Evolutionary conservation across 1,139 yeast species (phyloP), one percentile per base, ranked within the genome.

Genomic region (Yamadazyma friedrichii): DNA sequence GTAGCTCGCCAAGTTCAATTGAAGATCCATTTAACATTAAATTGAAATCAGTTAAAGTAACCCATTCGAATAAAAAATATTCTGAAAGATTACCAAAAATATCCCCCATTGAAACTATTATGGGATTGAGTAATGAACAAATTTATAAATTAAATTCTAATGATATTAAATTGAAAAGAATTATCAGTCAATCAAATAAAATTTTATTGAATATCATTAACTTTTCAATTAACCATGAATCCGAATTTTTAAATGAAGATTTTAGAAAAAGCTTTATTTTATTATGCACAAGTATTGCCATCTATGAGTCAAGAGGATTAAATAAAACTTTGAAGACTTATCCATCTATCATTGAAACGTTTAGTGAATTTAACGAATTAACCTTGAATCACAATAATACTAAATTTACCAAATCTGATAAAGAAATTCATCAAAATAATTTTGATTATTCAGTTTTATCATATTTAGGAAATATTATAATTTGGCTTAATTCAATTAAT

Each of bases 161-260:
- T 6, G 76, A 71, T 53, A 74, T 71, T 34, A 70, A 70, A 47
- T 51, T 69, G 39, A 71, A 70, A 45, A 65, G 70, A 25, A 64
- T 71, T 32, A 54, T 64, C 20, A 55, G 64, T 29, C 48, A 50
- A 34, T 47, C 52, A 12, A 45, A 44, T n/a, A 49, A 49, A 25
- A 15, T 35, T 1, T 39, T 50, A 15, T 35, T 29, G 11, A 38
- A 34, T 13, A 48, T 50, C 17, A 39, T 51, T 35, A 51, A 54
- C 10, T 69, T 70, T 43, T 51, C 54, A 25, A 57, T 56, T 31
- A 53, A 62, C 4, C 54, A 59, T 26, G 61, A 55, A 12, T 44
- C 65, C 11, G 67, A 70, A 47, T 69, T 70, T 47, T 51, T 43
- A 28, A 58, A 66, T 36, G 45, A 41, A 5, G 24, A 36, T 1